These are phyloP conservation scores for Solanum rostratum DNA, from an alignment of 257 asterid species.

Conservation along the genomic window DNA sequence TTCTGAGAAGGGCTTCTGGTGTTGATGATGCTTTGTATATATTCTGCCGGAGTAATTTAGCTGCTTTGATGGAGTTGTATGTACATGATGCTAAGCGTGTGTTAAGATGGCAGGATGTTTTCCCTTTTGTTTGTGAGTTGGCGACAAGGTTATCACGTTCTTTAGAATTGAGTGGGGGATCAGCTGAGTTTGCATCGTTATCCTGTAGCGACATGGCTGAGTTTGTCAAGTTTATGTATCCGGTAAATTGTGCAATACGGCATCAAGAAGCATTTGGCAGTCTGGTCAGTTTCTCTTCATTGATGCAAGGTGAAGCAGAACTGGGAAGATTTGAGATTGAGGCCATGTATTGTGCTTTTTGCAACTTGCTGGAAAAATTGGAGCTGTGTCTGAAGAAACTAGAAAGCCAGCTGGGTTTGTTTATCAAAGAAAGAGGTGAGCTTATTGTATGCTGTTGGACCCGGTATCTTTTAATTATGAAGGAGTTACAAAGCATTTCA, in stretches of 20 bases:
- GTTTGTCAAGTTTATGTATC: slow-evolving; percentile 36
- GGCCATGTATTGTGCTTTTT: not conserved
- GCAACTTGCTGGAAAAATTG: not conserved
- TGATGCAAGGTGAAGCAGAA: not conserved
- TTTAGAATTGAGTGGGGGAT: slow-evolving; percentile 20
- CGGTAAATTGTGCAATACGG: slow-evolving; percentile 21
- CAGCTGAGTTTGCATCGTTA: slow-evolving; percentile 12
- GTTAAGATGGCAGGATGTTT: slow-evolving; percentile 31
- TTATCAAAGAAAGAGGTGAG: too few species aligned
- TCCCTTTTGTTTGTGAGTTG: slow-evolving; percentile 47
- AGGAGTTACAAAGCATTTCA: not conserved
- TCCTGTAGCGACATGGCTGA: slow-evolving; percentile 28
- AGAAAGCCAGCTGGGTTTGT: not conserved
- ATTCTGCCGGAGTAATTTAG: slow-evolving; percentile 33
- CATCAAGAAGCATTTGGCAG: slow-evolving; percentile 4
- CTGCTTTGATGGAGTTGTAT: not conserved
- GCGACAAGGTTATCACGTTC: slow-evolving; percentile 29
- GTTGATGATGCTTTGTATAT: slow-evolving; percentile 31
- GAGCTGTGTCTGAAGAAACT: not conserved
- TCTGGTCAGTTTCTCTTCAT: slow-evolving; percentile 18
- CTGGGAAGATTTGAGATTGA: not conserved
- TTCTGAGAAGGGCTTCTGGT: slow-evolving; percentile 28
- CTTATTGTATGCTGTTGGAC: too few species aligned
- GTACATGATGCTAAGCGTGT: not conserved
- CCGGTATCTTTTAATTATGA: not conserved